Evolutionary conservation across 179 eudicot genomes (phyloP).

Genomic region (Actinidia chinensis): DNA sequence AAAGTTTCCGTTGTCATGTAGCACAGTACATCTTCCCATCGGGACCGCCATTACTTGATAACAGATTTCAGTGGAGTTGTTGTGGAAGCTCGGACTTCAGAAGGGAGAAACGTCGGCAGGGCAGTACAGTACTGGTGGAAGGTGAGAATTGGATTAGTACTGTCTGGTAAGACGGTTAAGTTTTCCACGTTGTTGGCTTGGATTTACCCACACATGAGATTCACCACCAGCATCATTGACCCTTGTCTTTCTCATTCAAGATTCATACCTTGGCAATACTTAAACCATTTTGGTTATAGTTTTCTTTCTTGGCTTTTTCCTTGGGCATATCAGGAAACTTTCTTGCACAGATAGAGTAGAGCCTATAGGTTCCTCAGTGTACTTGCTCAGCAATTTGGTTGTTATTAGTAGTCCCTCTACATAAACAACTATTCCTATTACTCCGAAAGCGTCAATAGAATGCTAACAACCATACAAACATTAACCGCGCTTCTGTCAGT

Average conservation of each 20-base stretch:
- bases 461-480: slow-evolving; percentile 1
- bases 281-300: not conserved
- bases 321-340: not conserved
- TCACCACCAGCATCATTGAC: not conserved
- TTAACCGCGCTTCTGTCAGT: too few species aligned
- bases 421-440: not conserved
- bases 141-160: too few species aligned
- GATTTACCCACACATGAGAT: not conserved
- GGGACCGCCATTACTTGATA: not conserved
- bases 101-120: too few species aligned
- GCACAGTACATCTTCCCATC: slow-evolving; percentile 1
- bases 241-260: not conserved
- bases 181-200: not conserved
- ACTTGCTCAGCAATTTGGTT: not conserved
- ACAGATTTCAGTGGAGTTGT: slow-evolving; percentile 6
- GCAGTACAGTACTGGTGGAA: not conserved
- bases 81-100: too few species aligned
- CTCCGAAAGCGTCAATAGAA: slow-evolving; percentile 3
- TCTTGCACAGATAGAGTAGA: not conserved
- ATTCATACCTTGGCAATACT: slow-evolving; percentile 8
- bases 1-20: slow-evolving; percentile 2
- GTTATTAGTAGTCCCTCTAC: not conserved
- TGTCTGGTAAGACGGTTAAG: too few species aligned
- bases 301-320: slow-evolving; percentile 5
- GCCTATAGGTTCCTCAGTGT: not conserved